These are phyloP conservation scores for Monoraphidium neglectum DNA, from an alignment of 139 green algal genomes.

Conservation along the genomic window DNA sequence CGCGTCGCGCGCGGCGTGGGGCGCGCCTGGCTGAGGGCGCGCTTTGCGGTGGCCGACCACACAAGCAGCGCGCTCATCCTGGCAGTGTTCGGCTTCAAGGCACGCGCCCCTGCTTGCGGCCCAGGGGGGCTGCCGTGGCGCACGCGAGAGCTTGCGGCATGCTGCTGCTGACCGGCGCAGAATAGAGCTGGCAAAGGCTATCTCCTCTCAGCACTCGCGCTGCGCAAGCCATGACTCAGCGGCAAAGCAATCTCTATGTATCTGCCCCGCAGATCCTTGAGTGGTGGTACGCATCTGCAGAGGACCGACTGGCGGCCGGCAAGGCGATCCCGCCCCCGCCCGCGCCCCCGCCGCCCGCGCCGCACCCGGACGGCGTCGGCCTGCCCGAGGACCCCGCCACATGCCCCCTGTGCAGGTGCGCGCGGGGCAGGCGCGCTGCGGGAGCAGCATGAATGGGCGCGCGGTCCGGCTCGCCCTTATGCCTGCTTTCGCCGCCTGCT, in stretches of 20 bases:
- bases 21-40: slow-evolving; percentile 35
- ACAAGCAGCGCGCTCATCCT: slow-evolving; percentile 71
- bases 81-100: slow-evolving; percentile 92
- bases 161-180: no score
- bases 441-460: no score
- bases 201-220: no score
- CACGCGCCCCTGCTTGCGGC: not conserved
- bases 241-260: no score
- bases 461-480: no score
- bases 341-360: slow-evolving; percentile 59
- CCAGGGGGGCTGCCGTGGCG: no score
- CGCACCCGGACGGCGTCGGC: slow-evolving; percentile 50
- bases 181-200: no score
- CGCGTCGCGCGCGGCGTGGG: slow-evolving; percentile 12
- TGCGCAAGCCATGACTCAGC: no score
- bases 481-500: no score
- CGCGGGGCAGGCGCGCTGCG: no score
- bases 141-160: no score
- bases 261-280: slow-evolving; percentile 58
- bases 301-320: slow-evolving; percentile 60
- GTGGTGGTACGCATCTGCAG: slow-evolving; percentile 93
- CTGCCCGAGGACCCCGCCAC: slow-evolving; percentile 66
- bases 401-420: slow-evolving; percentile 81
- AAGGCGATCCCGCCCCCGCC: slow-evolving; percentile 57
- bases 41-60: slow-evolving; percentile 58